Base-by-base conservation (phyloP, 306 rosid species). In the Echinosophora koreensis region DNA sequence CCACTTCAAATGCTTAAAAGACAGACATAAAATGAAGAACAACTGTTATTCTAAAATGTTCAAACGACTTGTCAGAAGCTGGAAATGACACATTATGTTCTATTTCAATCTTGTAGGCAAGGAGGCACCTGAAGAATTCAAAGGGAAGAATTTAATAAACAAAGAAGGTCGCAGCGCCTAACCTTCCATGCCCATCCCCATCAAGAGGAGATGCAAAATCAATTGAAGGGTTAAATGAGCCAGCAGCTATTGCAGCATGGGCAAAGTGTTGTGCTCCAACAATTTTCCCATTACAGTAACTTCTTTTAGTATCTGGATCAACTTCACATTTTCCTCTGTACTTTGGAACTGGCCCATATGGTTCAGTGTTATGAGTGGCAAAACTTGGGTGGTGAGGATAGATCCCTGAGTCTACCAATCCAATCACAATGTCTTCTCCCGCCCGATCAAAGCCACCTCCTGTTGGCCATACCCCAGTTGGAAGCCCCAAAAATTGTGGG, bases 181-280 rank as follows among this genome's bases (percentile, higher is more conserved):
- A 96, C 99, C 99, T 91, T 85, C 99, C 99, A 83, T 96, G 99
- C 32, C 99, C 99, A 54, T 96, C 99, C 13, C 99, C 99, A 77
- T 96, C 99, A 72, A 96, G 75, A 51, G 99, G 99, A 76, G 99
- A 96, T 7, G 93, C 96, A 71, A 91, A 92, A 80, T 96, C 97
- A 80, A 93, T 64, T n/a, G 90, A 76, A 71, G 99, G 99, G 77
- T 96, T 90, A 77, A 96, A 96, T 65, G 89, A 87, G 80, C 98
- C 98, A 56, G 97, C 93, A 62, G 99, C 99, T 83, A 80, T 96
- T 64, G 99, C 99, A 82, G 99, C 98, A 63, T 89, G 88, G 35
- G 99, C 97, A 61, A 96, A 96, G 85, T 96, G 99, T 79, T 91
- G 99, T 72, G 99, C 99, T 84, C 99, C 99, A 77, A 96, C 72